These are phyloP conservation scores for Penicillium sp. DNA, from an alignment of 2,329 filamentous ascomycete species.

Conservation along the genomic window DNA sequence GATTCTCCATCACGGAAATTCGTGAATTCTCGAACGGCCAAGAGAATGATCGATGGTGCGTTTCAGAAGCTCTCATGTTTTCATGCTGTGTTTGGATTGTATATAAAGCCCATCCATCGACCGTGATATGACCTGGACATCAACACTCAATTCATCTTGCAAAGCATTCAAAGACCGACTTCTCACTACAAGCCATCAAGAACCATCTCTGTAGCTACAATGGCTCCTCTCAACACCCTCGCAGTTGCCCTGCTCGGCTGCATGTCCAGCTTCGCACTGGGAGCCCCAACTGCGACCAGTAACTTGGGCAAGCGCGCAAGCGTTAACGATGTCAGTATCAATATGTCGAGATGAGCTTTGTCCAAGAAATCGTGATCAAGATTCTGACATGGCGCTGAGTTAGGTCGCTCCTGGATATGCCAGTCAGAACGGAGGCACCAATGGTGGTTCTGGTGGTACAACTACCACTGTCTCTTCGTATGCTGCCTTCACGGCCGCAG, in stretches of 20 bases:
- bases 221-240: constrained; percentile 28
- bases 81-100: background rate
- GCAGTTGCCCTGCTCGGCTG: constrained; percentile 23
- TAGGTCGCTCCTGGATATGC: constrained; percentile 46
- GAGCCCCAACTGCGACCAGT: constrained; percentile 27
- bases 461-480: constrained; percentile 57
- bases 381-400: background rate
- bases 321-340: constrained; percentile 26
- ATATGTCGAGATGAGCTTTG: background rate
- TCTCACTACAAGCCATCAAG: background rate
- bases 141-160: background rate
- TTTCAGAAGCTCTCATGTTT: background rate
- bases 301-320: constrained; percentile 27
- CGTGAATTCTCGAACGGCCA: background rate
- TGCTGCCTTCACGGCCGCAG: constrained; percentile 52
- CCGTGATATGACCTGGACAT: background rate
- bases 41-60: background rate
- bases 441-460: constrained; percentile 55
- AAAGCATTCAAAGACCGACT: constrained; percentile 2
- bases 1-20: constrained; percentile 3
- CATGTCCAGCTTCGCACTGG: constrained; percentile 27
- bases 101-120: constrained; percentile 7
- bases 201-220: constrained; percentile 2
- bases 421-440: constrained; percentile 53
- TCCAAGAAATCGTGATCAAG: background rate